Percentiles rank a stretch among this genome's conserved stretches.
These are phyloP conservation scores for Tremella fuciformis DNA, from an alignment of 768 basidiomycete genomes.

Conservation along the genomic window DNA sequence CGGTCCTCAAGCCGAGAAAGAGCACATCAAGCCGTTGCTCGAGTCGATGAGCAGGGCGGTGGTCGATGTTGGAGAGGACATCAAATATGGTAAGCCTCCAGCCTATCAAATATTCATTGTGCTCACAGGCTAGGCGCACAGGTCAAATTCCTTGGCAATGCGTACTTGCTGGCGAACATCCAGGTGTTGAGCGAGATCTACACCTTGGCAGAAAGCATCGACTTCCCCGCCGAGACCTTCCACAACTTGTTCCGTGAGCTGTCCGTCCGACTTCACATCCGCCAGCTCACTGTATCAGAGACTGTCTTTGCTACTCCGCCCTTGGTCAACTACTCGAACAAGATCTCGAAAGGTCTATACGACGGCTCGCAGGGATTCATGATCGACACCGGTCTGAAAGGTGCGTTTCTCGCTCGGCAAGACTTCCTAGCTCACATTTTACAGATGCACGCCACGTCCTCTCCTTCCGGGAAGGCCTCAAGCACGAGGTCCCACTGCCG, in stretches of 20 bases:
- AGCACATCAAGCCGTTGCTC: constrained; percentile 18
- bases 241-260: constrained; percentile 24
- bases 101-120: not conserved
- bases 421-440: not conserved
- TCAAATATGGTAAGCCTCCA: constrained; percentile 21
- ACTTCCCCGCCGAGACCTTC: constrained; percentile 21
- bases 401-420: constrained; percentile 14
- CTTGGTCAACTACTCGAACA: constrained; percentile 24
- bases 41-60: constrained; percentile 18
- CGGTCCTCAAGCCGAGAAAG: constrained; percentile 11
- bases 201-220: constrained; percentile 27
- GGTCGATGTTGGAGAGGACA: constrained; percentile 32
- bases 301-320: constrained; percentile 23
- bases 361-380: constrained; percentile 21
- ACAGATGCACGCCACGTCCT: constrained; percentile 30
- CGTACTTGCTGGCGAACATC: constrained; percentile 21
- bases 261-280: not conserved
- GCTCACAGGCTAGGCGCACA: constrained; percentile 12
- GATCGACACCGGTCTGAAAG: constrained; percentile 28
- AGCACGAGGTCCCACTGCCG: not conserved
- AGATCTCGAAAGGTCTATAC: constrained; percentile 29
- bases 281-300: constrained; percentile 8
- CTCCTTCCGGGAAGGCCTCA: constrained; percentile 9
- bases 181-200: constrained; percentile 27
- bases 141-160: constrained; percentile 30